Base-by-base conservation (phyloP, 2,329 filamentous ascomycete genomes). In the Grosmannia serpens region DNA sequence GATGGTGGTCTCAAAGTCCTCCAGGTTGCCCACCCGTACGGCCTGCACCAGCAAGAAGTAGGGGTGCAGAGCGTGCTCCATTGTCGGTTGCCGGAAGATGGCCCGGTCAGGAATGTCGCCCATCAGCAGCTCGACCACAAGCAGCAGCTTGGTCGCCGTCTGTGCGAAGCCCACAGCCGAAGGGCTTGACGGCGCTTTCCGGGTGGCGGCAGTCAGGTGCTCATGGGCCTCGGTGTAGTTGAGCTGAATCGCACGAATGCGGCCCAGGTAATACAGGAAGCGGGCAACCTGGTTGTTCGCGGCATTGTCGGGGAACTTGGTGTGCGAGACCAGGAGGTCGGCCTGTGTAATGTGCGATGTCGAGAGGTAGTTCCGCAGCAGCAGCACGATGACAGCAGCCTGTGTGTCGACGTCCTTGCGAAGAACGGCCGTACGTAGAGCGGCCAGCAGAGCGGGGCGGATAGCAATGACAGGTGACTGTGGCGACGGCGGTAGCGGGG, bases 331-430 rank as follows among this genome's bases (percentile, higher is more conserved):
- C 59, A 99, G 83, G 46, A 97, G 83, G 73, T 99, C 94, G 65
- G 94, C 94, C 76, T 99, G 94, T 58, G 88, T 87, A 73, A 99
- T 96, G 74, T 97, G 92, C 64, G 94, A 96, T 51, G 92, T 97
- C 54, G 88, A 85, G 64, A 99, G 85, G 72, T 99, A 99, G 75
- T 94, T 99, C 67, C 94, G 89, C 65, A 99, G 86, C 56, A 99
- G 81, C 59, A 99, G 80, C 17, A 95, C 95, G 65, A 95, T 97
- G 65, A 97, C 90, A 0, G 92, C 90, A 31, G 94, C 90, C 75
- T 97, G 92, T n/a, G 89, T 96, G 68, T 99, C 94, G 64, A 91
- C 85, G 72, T 99, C 94, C 77, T 97, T 97, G 66, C 94, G 87
- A 63, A 99, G 80, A 31, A 97, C 94, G n/a, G 94, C 89, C 52